These are phyloP conservation scores for Aspergillus bombycis DNA, from an alignment of 2,329 filamentous ascomycete genomes.

Conservation along the genomic window DNA sequence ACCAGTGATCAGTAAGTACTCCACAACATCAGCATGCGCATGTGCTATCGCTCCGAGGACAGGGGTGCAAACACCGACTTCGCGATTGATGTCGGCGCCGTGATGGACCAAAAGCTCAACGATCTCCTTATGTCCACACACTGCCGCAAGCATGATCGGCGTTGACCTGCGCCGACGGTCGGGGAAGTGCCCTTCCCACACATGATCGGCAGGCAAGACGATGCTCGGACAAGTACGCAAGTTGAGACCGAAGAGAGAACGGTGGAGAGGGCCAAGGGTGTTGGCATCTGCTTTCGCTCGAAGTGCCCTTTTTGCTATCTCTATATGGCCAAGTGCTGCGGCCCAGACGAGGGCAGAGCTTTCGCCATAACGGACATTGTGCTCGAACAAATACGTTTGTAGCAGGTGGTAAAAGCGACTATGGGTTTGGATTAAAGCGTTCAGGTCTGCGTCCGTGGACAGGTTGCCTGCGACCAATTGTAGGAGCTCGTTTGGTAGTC, in stretches of 20 bases:
- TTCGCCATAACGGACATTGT: not conserved
- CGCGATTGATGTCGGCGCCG: not conserved
- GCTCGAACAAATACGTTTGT: not conserved
- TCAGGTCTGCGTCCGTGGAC: not conserved
- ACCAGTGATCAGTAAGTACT: not conserved
- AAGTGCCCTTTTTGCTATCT: not conserved
- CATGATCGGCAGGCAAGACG: not conserved
- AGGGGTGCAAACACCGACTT: not conserved
- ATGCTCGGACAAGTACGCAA: not conserved
- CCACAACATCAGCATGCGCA: not conserved
- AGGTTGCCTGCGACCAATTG: not conserved
- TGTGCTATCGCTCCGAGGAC: not conserved
- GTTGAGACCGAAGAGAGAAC: not conserved
- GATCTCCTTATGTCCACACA: not conserved
- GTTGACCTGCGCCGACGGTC: not conserved
- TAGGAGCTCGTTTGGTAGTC: not conserved
- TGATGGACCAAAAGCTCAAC: not conserved
- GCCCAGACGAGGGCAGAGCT: not conserved
- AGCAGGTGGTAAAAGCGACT: not conserved
- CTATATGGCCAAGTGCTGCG: not conserved
- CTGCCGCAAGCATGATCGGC: not conserved
- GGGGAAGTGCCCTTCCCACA: no score
- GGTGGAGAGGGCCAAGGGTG: not conserved
- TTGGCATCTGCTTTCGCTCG: not conserved
- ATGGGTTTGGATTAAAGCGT: not conserved